Base-by-base conservation (phyloP, 495 filamentous ascomycete species). In the Aspergillus ostianus region DNA sequence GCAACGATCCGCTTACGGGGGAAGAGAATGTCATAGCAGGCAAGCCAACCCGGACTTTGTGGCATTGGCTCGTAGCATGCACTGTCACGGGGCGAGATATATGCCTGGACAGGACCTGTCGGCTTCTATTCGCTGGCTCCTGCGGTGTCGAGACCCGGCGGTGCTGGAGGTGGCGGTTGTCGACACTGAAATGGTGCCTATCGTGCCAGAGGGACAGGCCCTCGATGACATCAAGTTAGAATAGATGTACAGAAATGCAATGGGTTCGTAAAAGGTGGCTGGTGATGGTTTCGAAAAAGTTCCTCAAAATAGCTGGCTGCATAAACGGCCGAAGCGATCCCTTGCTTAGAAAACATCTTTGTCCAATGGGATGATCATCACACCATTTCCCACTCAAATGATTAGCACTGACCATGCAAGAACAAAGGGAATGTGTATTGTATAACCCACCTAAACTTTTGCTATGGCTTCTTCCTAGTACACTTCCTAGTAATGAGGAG, bases 1-100 rank as follows among this genome's bases (percentile, higher is more conserved):
- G 17, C 97, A 93, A 93, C 92, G 96, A 72, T 88, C 96, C 47
- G 96, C 96, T 76, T 97, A 95, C 76, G 85, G 95, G 65, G 92
- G 96, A 68, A 87, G 93, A 53, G 96, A 93, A 73, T 84, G 91
- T 15, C 92, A 96, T 72, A 96, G 91, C 1, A 91, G 96, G 66
- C 92, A 97, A 75, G 85, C 85, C 68, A 96, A 96, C 72, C 90
- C 92, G n/a, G 85, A 95, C 65, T 57, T 62, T 19, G 46, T 57
- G 26, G 4, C 23, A 13, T 15, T 62, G 23, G 83, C 83, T 5
- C 86, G 91, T 58, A 81, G 86, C 26, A 90, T 90, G 87, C 80
- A 83, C 32, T 74, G 88, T 47, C 82, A 87, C 69, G 77, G 77
- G 36, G 73, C 81, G 50, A 78, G 84, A 62, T 76, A 83, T 47